These are phyloP conservation scores for Lecanicillium sp. DNA, from an alignment of 2,329 filamentous ascomycete species.

Conservation along the genomic window DNA sequence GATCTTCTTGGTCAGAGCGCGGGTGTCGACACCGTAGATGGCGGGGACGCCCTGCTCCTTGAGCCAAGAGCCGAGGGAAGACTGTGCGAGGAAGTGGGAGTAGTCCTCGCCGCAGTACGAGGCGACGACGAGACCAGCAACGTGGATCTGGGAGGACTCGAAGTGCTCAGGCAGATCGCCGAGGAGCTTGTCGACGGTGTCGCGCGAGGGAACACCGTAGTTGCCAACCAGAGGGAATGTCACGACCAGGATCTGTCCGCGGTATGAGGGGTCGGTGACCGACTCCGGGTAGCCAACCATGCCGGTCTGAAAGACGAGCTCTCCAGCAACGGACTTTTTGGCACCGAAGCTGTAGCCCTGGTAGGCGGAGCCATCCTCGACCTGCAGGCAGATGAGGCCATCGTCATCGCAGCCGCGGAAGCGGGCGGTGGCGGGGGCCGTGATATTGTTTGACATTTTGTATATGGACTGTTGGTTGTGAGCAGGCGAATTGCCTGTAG, in stretches of 20 bases:
- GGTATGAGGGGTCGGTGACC: slow-evolving; percentile 80
- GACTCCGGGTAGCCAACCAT: slow-evolving; percentile 99
- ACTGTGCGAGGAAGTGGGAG: slow-evolving; percentile 87
- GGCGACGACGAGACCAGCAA: slow-evolving; percentile 83
- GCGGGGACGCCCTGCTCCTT: slow-evolving; percentile 93
- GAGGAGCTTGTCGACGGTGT: slow-evolving; percentile 77
- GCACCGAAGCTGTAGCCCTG: slow-evolving; percentile 96
- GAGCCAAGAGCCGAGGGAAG: slow-evolving; percentile 88
- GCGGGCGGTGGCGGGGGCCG: slow-evolving; percentile 55
- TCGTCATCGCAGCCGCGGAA: slow-evolving; percentile 48
- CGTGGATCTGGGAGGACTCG: slow-evolving; percentile 87
- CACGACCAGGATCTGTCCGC: slow-evolving; percentile 90
- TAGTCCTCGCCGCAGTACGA: slow-evolving; percentile 93
- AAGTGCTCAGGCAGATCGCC: slow-evolving; percentile 86
- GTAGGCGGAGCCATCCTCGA: slow-evolving; percentile 85
- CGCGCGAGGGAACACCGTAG: slow-evolving; percentile 89
- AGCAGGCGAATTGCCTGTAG: not conserved
- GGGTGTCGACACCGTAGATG: slow-evolving; percentile 91
- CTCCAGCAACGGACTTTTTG: slow-evolving; percentile 87
- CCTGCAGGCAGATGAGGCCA: slow-evolving; percentile 76
- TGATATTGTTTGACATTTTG: slow-evolving; percentile 32
- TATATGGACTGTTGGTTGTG: slow-evolving; percentile 2
- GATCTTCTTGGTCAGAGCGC: slow-evolving; percentile 89
- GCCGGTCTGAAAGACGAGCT: slow-evolving; percentile 98
- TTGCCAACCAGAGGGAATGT: slow-evolving; percentile 95